A percentile compares a stretch with the other conserved stretches of the same genome.
Evolutionary conservation across 495 filamentous ascomycete species (phyloP).

Genomic region (Trichoderma erinaceum): DNA sequence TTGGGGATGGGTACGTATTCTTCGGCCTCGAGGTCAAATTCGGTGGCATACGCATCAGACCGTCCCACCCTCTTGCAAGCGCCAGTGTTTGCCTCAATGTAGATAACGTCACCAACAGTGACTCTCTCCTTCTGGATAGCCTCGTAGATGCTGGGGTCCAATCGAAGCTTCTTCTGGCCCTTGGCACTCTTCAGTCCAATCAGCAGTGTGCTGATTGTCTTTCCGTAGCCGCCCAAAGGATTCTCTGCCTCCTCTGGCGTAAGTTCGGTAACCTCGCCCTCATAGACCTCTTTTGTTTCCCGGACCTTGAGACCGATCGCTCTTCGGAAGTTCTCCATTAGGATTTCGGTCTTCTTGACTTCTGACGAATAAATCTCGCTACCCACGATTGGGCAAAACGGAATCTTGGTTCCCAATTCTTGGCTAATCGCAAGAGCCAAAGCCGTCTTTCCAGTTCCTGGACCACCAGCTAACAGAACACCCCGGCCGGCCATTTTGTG

Average conservation of each 20-base stretch:
- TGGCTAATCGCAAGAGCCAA: slow-evolving; percentile 90
- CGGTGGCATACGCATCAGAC: slow-evolving; percentile 92
- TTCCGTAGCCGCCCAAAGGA: slow-evolving; percentile 89
- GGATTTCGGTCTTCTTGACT: slow-evolving; percentile 96
- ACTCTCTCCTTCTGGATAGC: slow-evolving; percentile 97
- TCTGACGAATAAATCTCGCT: slow-evolving; percentile 96
- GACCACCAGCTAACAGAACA: slow-evolving; percentile 82
- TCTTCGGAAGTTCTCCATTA: slow-evolving; percentile 97
- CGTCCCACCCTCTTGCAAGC: slow-evolving; percentile 93
- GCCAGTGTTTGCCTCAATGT: slow-evolving; percentile 97
- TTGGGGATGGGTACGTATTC: slow-evolving; percentile 98
- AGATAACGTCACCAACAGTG: slow-evolving; percentile 92
- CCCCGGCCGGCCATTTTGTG: slow-evolving; percentile 97
- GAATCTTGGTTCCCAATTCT: slow-evolving; percentile 93
- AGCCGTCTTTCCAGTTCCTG: slow-evolving; percentile 95
- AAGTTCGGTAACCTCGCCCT: slow-evolving; percentile 92
- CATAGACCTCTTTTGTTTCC: slow-evolving; percentile 97
- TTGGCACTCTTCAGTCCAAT: slow-evolving; percentile 85
- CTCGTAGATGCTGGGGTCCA: slow-evolving; percentile 97
- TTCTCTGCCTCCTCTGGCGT: slow-evolving; percentile 98
- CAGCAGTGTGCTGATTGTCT: slow-evolving; percentile 85
- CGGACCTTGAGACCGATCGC: slow-evolving; percentile 94
- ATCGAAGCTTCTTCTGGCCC: slow-evolving; percentile 91
- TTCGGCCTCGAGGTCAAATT: slow-evolving; percentile 97
- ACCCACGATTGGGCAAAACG: slow-evolving; percentile 93